A percentile compares a stretch with the other conserved stretches of the same genome.
Conservation (phyloP, 73 alveolate species). For the Tetrahymena thermophila region DNA sequence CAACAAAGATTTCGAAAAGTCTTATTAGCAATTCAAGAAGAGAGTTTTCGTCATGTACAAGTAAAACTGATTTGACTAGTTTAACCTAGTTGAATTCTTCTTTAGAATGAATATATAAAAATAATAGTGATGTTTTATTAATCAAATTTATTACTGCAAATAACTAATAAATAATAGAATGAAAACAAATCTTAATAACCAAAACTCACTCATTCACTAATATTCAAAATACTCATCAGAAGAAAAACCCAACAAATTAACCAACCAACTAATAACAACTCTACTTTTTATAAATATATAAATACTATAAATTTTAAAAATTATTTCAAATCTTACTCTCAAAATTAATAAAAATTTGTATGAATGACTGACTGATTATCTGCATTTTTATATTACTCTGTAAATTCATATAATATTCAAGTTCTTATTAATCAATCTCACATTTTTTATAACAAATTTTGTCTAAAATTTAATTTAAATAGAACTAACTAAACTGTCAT, state of each 20-base stretch:
- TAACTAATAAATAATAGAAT: not conserved
- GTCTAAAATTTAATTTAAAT: no score
- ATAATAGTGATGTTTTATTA: not conserved
- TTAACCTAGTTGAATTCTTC: not conserved
- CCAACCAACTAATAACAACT: no score
- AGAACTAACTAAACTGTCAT: no score
- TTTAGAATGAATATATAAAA: not conserved
- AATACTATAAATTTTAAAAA: not conserved
- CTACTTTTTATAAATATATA: not conserved
- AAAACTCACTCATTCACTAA: not conserved
- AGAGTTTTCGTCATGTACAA: slow-evolving; percentile 1
- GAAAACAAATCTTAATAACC: not conserved
- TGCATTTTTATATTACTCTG: not conserved
- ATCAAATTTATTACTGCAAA: not conserved
- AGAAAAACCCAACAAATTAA: not conserved
- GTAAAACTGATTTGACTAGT: not conserved
- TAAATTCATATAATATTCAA: not conserved
- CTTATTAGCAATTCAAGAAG: not conserved
- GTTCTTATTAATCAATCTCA: not conserved
- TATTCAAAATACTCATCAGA: not conserved
- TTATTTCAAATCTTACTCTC: not conserved
- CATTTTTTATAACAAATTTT: no score
- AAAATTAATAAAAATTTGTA: not conserved
- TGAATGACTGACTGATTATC: not conserved
- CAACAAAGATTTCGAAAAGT: not conserved